Conservation (phyloP, 257 asterid species). For the Salvia rosmarinus region DNA sequence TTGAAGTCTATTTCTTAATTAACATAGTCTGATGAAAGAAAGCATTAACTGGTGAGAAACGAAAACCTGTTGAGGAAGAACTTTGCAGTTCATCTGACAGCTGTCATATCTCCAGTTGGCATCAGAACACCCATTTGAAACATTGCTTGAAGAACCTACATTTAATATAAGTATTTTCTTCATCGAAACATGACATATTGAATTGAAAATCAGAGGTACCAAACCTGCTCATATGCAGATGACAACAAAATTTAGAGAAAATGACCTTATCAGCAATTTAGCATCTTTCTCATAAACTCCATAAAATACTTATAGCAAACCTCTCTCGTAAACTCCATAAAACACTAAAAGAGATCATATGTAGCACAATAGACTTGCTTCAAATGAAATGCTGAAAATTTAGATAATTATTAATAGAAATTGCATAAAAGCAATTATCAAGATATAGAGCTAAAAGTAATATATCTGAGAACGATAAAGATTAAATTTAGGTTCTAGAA, state of each 20-base stretch:
- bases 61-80: conserved; percentile 84
- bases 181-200: neutral
- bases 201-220: neutral
- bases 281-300: conserved; percentile 96
- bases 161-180: conserved; percentile 5
- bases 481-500: conserved; percentile 28
- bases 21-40: neutral
- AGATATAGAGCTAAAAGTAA: conserved; percentile 1
- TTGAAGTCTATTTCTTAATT: neutral
- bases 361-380: neutral
- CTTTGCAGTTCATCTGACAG: conserved; percentile 91
- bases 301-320: conserved; percentile 81
- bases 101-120: conserved; percentile 93
- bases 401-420: neutral
- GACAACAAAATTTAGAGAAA: conserved; percentile 13
- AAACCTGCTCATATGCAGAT: neutral
- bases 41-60: conserved; percentile 13
- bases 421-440: conserved; percentile 33
- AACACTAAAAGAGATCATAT: neutral
- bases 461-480: conserved; percentile 21
- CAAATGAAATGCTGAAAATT: conserved; percentile 4
- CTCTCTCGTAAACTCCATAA: too few species aligned
- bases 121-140: conserved; percentile 94
- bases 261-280: conserved; percentile 77
- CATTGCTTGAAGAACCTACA: conserved; percentile 85